Evolutionary conservation across 345 rosid species (phyloP).

Genomic region (Carallia pectinifolia): DNA sequence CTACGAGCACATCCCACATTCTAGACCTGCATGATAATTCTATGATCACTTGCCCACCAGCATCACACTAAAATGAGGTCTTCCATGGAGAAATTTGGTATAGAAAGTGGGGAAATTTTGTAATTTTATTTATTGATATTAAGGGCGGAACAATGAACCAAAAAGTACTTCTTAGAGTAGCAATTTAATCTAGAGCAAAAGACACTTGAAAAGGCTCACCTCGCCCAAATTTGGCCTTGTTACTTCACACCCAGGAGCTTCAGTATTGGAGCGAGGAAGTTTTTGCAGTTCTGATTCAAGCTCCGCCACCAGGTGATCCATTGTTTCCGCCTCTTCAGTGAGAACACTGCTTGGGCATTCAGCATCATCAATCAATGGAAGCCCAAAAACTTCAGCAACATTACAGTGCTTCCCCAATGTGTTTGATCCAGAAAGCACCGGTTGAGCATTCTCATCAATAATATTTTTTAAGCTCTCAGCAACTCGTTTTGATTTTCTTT

Average conservation of each 20-base stretch:
- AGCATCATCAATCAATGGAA: constrained; percentile 40
- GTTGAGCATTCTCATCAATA: constrained; percentile 20
- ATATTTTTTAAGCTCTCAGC: constrained; percentile 23
- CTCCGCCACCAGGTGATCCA: constrained; percentile 78
- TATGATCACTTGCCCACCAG: background rate
- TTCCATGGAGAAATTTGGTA: background rate
- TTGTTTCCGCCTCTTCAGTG: constrained; percentile 73
- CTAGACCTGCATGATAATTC: background rate
- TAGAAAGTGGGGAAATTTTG: no score
- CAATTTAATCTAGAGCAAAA: constrained; percentile 8
- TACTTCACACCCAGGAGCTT: constrained; percentile 20
- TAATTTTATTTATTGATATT: background rate
- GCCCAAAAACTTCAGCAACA: constrained; percentile 23
- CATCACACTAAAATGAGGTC: background rate
- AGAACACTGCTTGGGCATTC: constrained; percentile 76
- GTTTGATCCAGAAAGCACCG: constrained; percentile 21
- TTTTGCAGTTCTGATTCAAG: constrained; percentile 78
- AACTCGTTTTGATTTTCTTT: constrained; percentile 41
- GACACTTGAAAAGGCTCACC: constrained; percentile 35
- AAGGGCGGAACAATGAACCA: background rate
- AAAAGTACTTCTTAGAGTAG: background rate
- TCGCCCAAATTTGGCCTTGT: constrained; percentile 23
- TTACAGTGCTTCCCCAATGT: constrained; percentile 24
- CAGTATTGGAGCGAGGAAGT: constrained; percentile 39
- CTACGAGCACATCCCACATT: background rate